These are phyloP conservation scores for Epicoccum nigrum DNA, from an alignment of 2,329 filamentous ascomycete genomes.

Conservation along the genomic window DNA sequence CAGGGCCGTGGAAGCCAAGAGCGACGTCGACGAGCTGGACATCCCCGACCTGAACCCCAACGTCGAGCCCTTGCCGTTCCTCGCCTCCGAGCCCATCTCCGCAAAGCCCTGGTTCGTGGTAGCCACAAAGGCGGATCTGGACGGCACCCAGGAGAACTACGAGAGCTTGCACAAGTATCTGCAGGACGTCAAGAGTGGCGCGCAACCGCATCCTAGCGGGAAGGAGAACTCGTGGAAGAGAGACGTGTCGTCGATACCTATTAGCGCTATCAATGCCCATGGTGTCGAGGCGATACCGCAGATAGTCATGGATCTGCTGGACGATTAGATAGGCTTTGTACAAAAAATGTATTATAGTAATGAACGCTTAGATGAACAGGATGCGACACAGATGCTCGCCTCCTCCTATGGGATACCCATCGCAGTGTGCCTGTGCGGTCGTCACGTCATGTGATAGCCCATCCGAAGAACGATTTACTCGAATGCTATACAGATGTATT, in stretches of 20 bases:
- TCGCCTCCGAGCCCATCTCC: slow-evolving; percentile 74
- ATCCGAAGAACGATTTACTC: not conserved
- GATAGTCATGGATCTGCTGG: slow-evolving; percentile 71
- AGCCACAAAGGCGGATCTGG: slow-evolving; percentile 88
- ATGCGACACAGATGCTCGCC: too few relatives aligned
- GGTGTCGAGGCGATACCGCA: slow-evolving; percentile 78
- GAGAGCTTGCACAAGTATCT: slow-evolving; percentile 72
- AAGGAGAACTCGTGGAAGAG: slow-evolving; percentile 66
- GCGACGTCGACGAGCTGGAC: slow-evolving; percentile 28
- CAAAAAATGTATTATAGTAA: not conserved
- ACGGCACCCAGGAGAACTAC: slow-evolving; percentile 80
- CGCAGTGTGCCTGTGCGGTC: too few relatives aligned
- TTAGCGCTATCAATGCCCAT: slow-evolving; percentile 87
- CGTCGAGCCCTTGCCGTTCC: slow-evolving; percentile 51
- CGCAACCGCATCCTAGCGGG: slow-evolving; percentile 74
- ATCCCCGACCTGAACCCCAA: slow-evolving; percentile 32
- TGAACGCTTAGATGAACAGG: too few relatives aligned
- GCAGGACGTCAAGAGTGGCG: slow-evolving; percentile 65
- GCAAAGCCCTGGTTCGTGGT: slow-evolving; percentile 96
- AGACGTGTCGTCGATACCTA: slow-evolving; percentile 71
- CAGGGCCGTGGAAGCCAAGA: slow-evolving; percentile 15
- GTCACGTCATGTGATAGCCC: too few relatives aligned
- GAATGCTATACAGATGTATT: slow-evolving; percentile 4
- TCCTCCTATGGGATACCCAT: too few relatives aligned
- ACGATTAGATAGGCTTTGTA: slow-evolving; percentile 26